Base-by-base conservation (phyloP, 495 filamentous ascomycete genomes). In the Patellaria atrata region DNA sequence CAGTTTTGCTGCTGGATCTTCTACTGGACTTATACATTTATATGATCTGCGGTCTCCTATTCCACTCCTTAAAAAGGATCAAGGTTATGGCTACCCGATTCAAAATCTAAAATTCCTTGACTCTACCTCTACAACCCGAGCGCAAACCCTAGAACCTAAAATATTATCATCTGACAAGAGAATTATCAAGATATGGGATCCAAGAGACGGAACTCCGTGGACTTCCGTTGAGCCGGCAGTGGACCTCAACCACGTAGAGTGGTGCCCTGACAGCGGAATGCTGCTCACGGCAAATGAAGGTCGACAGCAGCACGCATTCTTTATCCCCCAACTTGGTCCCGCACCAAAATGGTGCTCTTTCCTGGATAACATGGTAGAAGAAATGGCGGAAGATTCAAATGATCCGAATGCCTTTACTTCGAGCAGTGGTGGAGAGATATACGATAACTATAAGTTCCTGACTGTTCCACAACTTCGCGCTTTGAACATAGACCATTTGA, bases 381-480 rank as follows among this genome's bases (percentile, higher is more conserved):
- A 99, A 53, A 94, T 99, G 82, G 87, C 86, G 2, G 86, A 91
- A 52, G 68, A 76, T 38, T 63, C 61, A 10, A 70, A 73, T 44
- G 78, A 82, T 43, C 76, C 78, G 3, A 73, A 71, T 41, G 70
- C 74, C 5, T 82, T 72, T 45, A 47, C 37, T 13, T 38, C 42
- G 8, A 25, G 30, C 16, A 31, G 43, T 12, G 68, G 55, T 22
- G 74, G 77, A 22, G 73, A 85, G 41, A 78, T 92, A 10, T 99
- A 94, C 61, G 91, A 96, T 56, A 94, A 96, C 55, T 96, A 81
- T 71, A 94, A 94, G 55, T 96, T 99, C 72, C 63, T 99, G 37
- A 92, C 87, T 4, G 52, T 79, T 32, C 71, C 79, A 21, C 81
- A 96, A 58, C 68, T 97, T 18, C 73, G 73, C 35, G 65, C 67